A percentile compares a stretch with the other conserved stretches of the same genome.
Evolutionary conservation across 106 monocot genomes (phyloP).

Genomic region (Dendrobium catenatum): DNA sequence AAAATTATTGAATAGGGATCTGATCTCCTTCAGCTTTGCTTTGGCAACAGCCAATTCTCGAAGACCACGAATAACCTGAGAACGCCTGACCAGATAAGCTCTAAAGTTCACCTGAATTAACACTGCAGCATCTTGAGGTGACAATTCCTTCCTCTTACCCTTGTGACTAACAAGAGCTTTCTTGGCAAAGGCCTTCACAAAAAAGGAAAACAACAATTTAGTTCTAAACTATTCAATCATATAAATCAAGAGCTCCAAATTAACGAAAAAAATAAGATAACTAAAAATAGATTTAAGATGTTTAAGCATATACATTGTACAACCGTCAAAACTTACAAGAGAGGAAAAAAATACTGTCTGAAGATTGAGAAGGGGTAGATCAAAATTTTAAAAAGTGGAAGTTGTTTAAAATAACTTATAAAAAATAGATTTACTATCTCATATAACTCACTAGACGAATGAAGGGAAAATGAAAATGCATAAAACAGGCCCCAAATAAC

Average conservation of each 20-base stretch:
- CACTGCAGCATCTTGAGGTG: slow-evolving; percentile 77
- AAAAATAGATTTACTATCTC: neutral
- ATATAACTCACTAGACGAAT: neutral
- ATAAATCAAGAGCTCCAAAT: neutral
- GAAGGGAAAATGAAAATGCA: neutral
- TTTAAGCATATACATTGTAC: too few relatives aligned
- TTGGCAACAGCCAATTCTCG: slow-evolving; percentile 82
- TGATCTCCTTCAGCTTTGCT: slow-evolving; percentile 86
- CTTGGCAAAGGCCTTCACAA: slow-evolving; percentile 73
- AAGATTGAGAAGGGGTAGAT: too few relatives aligned
- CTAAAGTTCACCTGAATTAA: slow-evolving; percentile 75
- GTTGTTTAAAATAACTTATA: too few relatives aligned
- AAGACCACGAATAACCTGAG: slow-evolving; percentile 66
- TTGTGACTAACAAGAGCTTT: slow-evolving; percentile 16
- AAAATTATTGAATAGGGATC: slow-evolving; percentile 74
- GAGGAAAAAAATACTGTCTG: too few relatives aligned
- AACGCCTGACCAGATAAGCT: slow-evolving; percentile 55
- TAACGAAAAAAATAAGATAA: too few relatives aligned
- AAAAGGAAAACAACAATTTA: neutral
- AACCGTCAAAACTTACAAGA: too few relatives aligned
- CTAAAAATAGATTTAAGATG: too few relatives aligned
- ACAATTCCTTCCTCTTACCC: slow-evolving; percentile 77
- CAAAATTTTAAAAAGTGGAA: too few relatives aligned
- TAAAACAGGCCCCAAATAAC: neutral
- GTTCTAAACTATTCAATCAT: neutral